Evolutionary conservation across 352 stramenopile genomes (phyloP), one percentile per base, ranked within the genome.

Genomic region (Pythium pyrilobum): DNA sequence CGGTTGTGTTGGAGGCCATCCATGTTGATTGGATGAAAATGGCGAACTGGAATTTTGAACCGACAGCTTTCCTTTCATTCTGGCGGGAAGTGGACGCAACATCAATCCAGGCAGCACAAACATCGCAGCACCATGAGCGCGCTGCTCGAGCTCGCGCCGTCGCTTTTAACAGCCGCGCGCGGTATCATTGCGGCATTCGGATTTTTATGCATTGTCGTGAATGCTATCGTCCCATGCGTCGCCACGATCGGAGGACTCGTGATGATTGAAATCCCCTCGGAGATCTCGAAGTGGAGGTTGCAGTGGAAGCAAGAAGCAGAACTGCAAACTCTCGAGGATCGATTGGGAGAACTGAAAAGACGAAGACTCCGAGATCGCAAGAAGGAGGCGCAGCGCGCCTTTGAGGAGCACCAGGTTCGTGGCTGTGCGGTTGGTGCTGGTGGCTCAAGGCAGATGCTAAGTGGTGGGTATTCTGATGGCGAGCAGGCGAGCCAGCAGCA

Each of bases 131-230:
- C n/a, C 9, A 52, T 64, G 48, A 51, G 29, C 15, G 25, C 28
- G 59, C n/a, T 50, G 1, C n/a, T 20, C 10, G 52, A 59, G 6
- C 38, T 62, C 13, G 38, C 27, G 40, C 31, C 46, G 52, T 52
- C 59, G 52, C 45, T 67, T 21, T 20, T 61, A 15, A 54, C 52
- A 23, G 32, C 50, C 28, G 46, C 41, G 28, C 52, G 59, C 12
- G 59, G 51, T 27, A 18, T 67, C 28, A 43, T 62, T 28, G 59
- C 59, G n/a, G 38, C 40, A 21, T 58, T 62, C 28, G 59, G 59
- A 2, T 47, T 20, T 27, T 15, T 67, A 3, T 61, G 47, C 29
- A 44, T 67, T 13, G 33, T 58, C 15, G 16, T 46, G 11, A 21
- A 62, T 15, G 59, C 43, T 4, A 34, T 67, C 23, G 25, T 54